Base-by-base conservation (phyloP, 805 yeast species). In the Metschnikowia arizonensis region DNA sequence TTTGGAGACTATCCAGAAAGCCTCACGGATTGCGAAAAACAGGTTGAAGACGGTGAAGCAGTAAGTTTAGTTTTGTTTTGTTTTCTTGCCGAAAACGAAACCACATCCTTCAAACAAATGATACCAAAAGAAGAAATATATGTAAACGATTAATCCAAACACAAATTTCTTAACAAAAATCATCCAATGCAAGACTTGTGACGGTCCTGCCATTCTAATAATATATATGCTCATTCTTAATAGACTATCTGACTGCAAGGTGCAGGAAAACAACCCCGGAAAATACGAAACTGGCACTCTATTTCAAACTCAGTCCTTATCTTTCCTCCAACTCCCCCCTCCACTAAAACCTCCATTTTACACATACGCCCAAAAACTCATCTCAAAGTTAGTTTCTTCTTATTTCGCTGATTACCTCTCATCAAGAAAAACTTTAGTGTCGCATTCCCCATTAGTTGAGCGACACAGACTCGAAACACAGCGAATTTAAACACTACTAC, bases 21-120 rank as follows among this genome's bases (percentile, higher is more conserved):
- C 86, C 0, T 60, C 84, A 2, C 58, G 60, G 2, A 59, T 81
- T 11, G 73, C 86, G 0, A 68, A 60, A 37, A 49, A 61, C 29
- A 74, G 89, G 60, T 66, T 83, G 1, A 49, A 56, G 10, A 23
- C 37, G 14, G 46, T 37, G 10, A 8, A 28, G 25, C 24, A n/a
- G 29, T 37, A 12, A 34, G 34, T 5, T 18, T 18, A n/a, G n/a
- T n/a, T n/a, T n/a, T n/a, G n/a, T n/a, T n/a, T n/a, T n/a, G n/a
- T n/a, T n/a, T n/a, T n/a, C n/a, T n/a, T n/a, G n/a, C n/a, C n/a
- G n/a, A n/a, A n/a, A n/a, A n/a, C n/a, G n/a, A n/a, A n/a, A n/a
- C n/a, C n/a, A n/a, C n/a, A n/a, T n/a, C n/a, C n/a, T n/a, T n/a
- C n/a, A n/a, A 21, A 21, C 24, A 21, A 21, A 15, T 28, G 8